Base-by-base conservation (phyloP, 2,329 filamentous ascomycete species). In the Aspergillus ochraceoroseus region DNA sequence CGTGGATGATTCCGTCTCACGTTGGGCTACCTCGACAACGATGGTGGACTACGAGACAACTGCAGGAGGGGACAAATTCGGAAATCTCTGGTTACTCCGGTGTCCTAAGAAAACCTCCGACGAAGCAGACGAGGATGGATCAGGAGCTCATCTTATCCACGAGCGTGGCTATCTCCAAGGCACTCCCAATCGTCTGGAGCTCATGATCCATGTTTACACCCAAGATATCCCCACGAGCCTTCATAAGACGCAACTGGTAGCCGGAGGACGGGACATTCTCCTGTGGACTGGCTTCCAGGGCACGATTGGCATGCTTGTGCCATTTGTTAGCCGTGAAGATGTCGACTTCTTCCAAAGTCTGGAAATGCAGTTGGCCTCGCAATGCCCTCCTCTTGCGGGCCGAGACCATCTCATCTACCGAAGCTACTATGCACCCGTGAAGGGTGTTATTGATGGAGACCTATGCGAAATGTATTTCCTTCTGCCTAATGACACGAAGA, bases 1-100 rank as follows among this genome's bases (percentile, higher is more conserved):
- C 57, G 86, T 79, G 12, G 92, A 98, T 59, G 92, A 99, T 61
- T 84, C 82, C 5, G 77, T 95, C 46, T 76, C 88, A 35, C 81
- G 92, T 20, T 96, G 89, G 86, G 94, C 87, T 1, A 94, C 87
- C 0, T 85, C 85, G 52, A 84, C 85, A 1, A 78, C 88, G 2
- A 95, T 98, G 87, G 82, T 96, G 2, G 92, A 99, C 66, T 99
- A 98, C 64, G 92, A 98, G 62, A 94, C 92, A 1, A 81, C 86
- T 15, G 89, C 88, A 2, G 92, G 90, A 23, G 90, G 90, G 23
- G 92, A 99, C 70, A 96, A 95, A 61, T 99, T 98, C 52, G 94
- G 92, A 46, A 98, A 98, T 56, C 68, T 98, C 11, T 98, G 88
- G 82, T 78, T 98, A 30, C 75, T 98, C 19, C 84, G 92, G 32